Base-by-base conservation (phyloP, 371 early-diverging fungal species). In the Mortierella sp. region DNA sequence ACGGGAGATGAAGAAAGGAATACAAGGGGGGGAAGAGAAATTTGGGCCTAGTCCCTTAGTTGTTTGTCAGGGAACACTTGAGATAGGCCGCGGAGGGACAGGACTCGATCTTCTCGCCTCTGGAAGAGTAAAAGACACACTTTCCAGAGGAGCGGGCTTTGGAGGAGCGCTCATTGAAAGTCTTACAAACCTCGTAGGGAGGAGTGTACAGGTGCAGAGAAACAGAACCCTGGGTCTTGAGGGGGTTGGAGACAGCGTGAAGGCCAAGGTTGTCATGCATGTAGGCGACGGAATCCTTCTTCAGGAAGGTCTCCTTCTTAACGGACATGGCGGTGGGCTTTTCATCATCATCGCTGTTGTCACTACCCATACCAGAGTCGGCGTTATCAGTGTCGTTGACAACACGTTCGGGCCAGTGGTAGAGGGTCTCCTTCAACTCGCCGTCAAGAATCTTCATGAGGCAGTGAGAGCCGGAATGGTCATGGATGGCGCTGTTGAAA, bases 161-260 rank as follows among this genome's bases (percentile, higher is more conserved):
- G 34, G 96, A 96, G 0, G 96, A 96, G 3, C 86, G 79, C 83
- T 96, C 96, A 74, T 95, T 92, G 88, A 97, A 98, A 9, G 96
- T 96, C 79, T 94, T 94, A 91, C 97, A 97, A 75, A 91, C 89
- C 70, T 96, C 89, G 83, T 95, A 95, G 9, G 98, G 98, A 28
- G 98, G 98, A 13, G 97, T 95, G 89, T 98, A 98, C 44, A 98
- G 90, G 84, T 98, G 98, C 45, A 98, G 92, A 7, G 98, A 97
- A 38, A 98, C 94, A 24, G 97, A 95, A 57, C 91, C 92, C 5
- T 70, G 73, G n/a, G 82, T 76, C n/a, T 70, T 28, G 58, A 90
- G 90, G 26, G 94, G 94, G 90, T 98, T 98, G 47, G 93, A 88
- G 45, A 98, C 94, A 58, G 96, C 92, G 90, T 98, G 98, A 48